These are phyloP conservation scores for Cladosporium velox DNA, from an alignment of 2,329 filamentous ascomycete genomes.

Conservation along the genomic window DNA sequence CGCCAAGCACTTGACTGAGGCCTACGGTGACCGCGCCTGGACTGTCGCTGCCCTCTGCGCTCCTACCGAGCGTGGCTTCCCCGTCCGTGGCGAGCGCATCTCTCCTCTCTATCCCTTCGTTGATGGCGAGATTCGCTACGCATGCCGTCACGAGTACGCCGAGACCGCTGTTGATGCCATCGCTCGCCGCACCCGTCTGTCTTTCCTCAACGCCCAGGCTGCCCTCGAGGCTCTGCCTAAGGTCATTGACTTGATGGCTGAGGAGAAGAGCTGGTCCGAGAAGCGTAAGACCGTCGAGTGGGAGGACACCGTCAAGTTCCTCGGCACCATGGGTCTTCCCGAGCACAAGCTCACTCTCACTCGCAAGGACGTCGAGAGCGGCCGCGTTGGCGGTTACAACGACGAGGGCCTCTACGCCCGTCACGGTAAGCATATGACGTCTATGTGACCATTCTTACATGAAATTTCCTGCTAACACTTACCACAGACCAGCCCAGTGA, in stretches of 20 bases:
- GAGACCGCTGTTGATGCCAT: conserved; percentile 88
- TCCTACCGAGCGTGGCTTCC: conserved; percentile 77
- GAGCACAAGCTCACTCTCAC: conserved; percentile 58
- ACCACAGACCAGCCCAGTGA: conserved; percentile 54
- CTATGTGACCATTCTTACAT: conserved; percentile 42
- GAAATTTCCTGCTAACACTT: conserved; percentile 8
- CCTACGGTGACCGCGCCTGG: conserved; percentile 93
- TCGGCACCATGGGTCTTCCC: conserved; percentile 63
- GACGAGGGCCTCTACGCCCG: conserved; percentile 54
- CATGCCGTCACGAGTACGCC: conserved; percentile 84
- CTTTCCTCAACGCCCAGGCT: conserved; percentile 90
- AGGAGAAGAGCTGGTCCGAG: conserved; percentile 77
- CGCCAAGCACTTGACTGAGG: conserved; percentile 80
- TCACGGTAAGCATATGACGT: conserved; percentile 32
- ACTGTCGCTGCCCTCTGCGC: conserved; percentile 78
- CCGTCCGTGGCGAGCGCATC: conserved; percentile 78
- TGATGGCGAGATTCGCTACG: conserved; percentile 88
- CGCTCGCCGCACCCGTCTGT: conserved; percentile 78
- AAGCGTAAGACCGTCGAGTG: conserved; percentile 76
- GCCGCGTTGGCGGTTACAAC: conserved; percentile 50
- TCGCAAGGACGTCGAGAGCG: conserved; percentile 60
- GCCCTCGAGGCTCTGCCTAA: conserved; percentile 80
- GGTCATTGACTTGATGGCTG: conserved; percentile 86
- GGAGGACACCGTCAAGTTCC: conserved; percentile 65
- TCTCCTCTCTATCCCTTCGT: conserved; percentile 83